Base-by-base conservation (phyloP, 2,329 filamentous ascomycete species). In the Diaporthe longicolla region DNA sequence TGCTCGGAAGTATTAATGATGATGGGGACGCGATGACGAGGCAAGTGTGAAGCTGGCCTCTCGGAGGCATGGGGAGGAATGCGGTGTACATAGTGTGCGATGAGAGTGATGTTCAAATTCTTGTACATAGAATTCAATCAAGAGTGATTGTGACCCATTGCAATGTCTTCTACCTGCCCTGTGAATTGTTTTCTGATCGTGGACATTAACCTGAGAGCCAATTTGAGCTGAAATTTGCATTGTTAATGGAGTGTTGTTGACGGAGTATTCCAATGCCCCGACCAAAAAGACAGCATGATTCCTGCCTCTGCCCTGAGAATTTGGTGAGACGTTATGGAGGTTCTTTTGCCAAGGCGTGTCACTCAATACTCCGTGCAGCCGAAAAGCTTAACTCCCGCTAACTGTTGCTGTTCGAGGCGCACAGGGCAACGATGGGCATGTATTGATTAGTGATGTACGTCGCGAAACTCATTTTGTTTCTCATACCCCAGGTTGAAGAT, bases 51-150 rank as follows among this genome's bases (percentile, higher is more conserved):
- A 26, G 21, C 9, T 11, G 21, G 61, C 61, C 21, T 65, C 26
- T 35, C 1, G 40, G 43, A 66, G 61, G 32, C 29, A 17, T 26
- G 63, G 32, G 1, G 32, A 29, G n/a, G 21, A 40, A 32, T 2
- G 63, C 54, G 29, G 63, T 68, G 63, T 68, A 68, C 11, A 68
- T 54, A 65, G 48, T 26, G 63, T 68, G 63, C n/a, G 32, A 40
- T 37, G 35, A 37, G 9, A 15, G n/a, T 32, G 13, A 21, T 35
- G 10, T 68, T 66, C 32, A 52, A 52, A 11, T 66, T 68, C 45
- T 68, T 68, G 63, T 68, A 68, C 63, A 68, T 68, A 68, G 2
- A 54, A 68, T 54, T 68, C 63, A 54, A 68, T 68, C 63, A 54
- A 54, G n/a, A 68, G 48, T 54, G n/a, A 54, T 68, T 68, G 63